Conservation (phyloP, 495 filamentous ascomycete species). For the Oleoguttula mirabilis region DNA sequence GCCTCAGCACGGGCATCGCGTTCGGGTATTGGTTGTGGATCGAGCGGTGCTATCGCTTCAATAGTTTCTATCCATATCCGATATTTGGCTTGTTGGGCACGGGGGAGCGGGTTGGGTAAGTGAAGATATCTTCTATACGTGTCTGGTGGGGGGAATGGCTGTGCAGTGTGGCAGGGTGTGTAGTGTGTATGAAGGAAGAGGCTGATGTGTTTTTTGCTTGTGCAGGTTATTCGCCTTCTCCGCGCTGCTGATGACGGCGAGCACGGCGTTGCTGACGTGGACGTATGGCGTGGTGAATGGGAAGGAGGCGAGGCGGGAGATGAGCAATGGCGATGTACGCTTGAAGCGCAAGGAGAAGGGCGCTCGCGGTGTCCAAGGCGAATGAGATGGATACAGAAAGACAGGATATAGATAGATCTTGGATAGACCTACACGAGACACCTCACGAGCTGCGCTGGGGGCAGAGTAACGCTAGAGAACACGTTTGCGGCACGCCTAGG, state of each 20-base stretch:
- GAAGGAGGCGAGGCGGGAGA: slow-evolving; percentile 18
- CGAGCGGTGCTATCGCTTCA: slow-evolving; percentile 60
- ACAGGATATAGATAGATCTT: slow-evolving; percentile 1
- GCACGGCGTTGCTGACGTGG: slow-evolving; percentile 54
- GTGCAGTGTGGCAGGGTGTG: too few relatives aligned
- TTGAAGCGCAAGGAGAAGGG: not conserved
- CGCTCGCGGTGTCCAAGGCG: slow-evolving; percentile 10
- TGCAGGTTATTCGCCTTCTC: slow-evolving; percentile 50
- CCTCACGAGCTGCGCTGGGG: too few relatives aligned
- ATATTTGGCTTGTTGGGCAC: slow-evolving; percentile 55
- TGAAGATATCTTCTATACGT: too few relatives aligned
- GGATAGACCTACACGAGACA: too few relatives aligned
- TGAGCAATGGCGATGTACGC: not conserved
- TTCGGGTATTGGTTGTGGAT: slow-evolving; percentile 83
- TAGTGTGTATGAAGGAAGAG: not conserved
- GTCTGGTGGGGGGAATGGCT: too few relatives aligned
- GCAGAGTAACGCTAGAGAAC: too few relatives aligned
- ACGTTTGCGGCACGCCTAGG: too few relatives aligned
- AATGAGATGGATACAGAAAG: not conserved
- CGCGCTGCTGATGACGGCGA: slow-evolving; percentile 58
- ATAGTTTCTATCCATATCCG: slow-evolving; percentile 86
- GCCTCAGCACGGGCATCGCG: slow-evolving; percentile 51
- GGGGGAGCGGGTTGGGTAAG: slow-evolving; percentile 42
- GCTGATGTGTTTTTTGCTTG: not conserved
- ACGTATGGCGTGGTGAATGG: slow-evolving; percentile 62